Base-by-base conservation (phyloP, 2,329 filamentous ascomycete genomes). In the Xylaria sp. region DNA sequence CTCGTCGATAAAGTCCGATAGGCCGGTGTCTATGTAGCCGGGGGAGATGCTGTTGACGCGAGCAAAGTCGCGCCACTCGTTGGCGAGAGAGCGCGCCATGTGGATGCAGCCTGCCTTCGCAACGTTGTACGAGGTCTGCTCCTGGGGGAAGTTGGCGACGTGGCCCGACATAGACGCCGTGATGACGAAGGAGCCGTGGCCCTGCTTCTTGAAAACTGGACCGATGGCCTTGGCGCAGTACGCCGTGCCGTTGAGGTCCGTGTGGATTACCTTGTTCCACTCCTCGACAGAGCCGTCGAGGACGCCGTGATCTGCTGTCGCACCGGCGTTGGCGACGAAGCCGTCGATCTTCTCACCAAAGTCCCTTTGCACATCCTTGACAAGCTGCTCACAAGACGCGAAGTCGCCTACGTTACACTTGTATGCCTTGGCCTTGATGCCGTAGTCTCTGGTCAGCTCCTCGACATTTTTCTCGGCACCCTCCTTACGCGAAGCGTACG, bases 311-410 rank as follows among this genome's bases (percentile, higher is more conserved):
- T 87, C 78, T 1, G 80, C 85, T 1, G 84, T 83, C 53, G 87
- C 83, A 35, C 85, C 89, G 40, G 84, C 88, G 75, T 93, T 92
- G 70, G 90, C 90, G 55, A 93, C 84, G 69, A 93, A 91, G 63
- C 88, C 85, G 67, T 92, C 90, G 60, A 92, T 85, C 49, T 87
- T 85, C 70, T 87, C 87, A 73, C 88, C 87, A 73, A 93, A 93
- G 72, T 93, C 90, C 67, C 80, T 79, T 73, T 90, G 83, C 66
- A 93, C 87, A 33, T 92, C 85, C 58, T 79, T 78, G 58, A 87
- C 78, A 67, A 85, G 80, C 46, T 78, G 73, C 72, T 86, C 77
- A 57, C 87, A 81, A 9, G 81, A 76, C 13, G 75, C 69, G 67
- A 80, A 84, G 62, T 85, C 79, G 56, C 78, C 81, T n/a, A 86